Percentiles rank a stretch among this genome's conserved stretches.
Evolutionary conservation across 192 early-diverging fungal species (phyloP).

Genomic region (Hyaloraphidium curvatum): DNA sequence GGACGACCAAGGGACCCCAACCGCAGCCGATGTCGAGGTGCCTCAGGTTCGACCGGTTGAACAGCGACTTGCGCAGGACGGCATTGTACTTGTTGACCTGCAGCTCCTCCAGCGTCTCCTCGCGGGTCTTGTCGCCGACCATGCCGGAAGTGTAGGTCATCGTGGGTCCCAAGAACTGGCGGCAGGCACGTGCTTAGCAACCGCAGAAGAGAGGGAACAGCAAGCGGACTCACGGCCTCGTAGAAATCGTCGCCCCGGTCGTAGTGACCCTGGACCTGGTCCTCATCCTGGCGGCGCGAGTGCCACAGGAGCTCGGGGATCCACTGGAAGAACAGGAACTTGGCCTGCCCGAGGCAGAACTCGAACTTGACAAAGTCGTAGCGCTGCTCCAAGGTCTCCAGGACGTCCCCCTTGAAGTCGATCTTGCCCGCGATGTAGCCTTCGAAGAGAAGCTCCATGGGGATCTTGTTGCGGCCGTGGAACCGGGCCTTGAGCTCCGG

Average conservation of each 20-base stretch:
- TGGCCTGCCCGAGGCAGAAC: conserved; percentile 61
- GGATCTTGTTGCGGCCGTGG: conserved; percentile 65
- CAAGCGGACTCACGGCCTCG: conserved; percentile 44
- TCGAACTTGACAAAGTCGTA: conserved; percentile 88
- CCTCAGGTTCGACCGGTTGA: conserved; percentile 66
- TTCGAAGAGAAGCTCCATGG: conserved; percentile 96
- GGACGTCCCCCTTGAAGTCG: conserved; percentile 71
- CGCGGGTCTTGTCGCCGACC: conserved; percentile 45
- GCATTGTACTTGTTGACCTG: conserved; percentile 91
- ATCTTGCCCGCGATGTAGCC: conserved; percentile 92
- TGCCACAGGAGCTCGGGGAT: conserved; percentile 95
- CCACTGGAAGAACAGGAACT: conserved; percentile 91
- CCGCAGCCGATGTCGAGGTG: conserved; percentile 97
- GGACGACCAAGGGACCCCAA: conserved; percentile 83
- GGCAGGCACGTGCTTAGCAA: too few relatives aligned
- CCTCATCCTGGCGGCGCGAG: conserved; percentile 91
- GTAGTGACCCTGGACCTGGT: conserved; percentile 94
- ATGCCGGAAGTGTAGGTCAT: conserved; percentile 98
- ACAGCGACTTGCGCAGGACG: conserved; percentile 61
- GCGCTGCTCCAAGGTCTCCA: conserved; percentile 72
- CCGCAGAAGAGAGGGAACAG: conserved; percentile 4
- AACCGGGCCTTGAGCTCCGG: conserved; percentile 50
- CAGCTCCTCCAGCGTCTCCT: conserved; percentile 79
- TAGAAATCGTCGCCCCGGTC: conserved; percentile 98
- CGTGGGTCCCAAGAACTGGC: conserved; percentile 45